A percentile compares a stretch with the other conserved stretches of the same genome.
Conservation (phyloP, 2,329 filamentous ascomycete species). For the Stagonosporopsis rhizophila region DNA sequence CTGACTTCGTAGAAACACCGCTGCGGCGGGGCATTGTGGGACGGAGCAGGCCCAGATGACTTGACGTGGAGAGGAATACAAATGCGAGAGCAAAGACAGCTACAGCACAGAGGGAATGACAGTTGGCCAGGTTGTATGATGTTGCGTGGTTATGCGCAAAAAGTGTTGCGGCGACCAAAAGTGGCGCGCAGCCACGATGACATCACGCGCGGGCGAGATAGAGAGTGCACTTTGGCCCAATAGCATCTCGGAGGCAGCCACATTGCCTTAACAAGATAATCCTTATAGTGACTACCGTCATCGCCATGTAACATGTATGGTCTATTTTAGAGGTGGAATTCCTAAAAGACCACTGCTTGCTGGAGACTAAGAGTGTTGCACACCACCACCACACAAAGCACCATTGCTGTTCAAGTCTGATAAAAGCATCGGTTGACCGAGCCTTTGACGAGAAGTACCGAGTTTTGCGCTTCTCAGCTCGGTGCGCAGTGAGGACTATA, state of each 20-base stretch:
- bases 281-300: too few species aligned
- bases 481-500: too few species aligned
- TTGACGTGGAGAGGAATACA: background rate
- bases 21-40: conserved; percentile 42
- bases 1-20: conserved; percentile 25
- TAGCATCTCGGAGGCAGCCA: background rate
- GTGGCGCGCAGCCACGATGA: conserved; percentile 14
- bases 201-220: conserved; percentile 3
- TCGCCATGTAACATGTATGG: too few species aligned
- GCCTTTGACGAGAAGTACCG: too few species aligned
- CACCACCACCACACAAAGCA: too few species aligned
- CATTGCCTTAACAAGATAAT: too few species aligned
- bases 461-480: too few species aligned
- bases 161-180: background rate
- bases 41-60: background rate
- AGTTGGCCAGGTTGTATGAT: background rate
- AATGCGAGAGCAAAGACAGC: background rate
- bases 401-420: too few species aligned
- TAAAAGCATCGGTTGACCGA: too few species aligned
- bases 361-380: too few species aligned
- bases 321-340: too few species aligned
- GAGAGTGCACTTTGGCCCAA: background rate
- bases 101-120: background rate
- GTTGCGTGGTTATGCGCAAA: background rate
- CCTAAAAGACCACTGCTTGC: too few species aligned